Conservation (phyloP, 352 stramenopile species). For the Globisporangium emineosum region DNA sequence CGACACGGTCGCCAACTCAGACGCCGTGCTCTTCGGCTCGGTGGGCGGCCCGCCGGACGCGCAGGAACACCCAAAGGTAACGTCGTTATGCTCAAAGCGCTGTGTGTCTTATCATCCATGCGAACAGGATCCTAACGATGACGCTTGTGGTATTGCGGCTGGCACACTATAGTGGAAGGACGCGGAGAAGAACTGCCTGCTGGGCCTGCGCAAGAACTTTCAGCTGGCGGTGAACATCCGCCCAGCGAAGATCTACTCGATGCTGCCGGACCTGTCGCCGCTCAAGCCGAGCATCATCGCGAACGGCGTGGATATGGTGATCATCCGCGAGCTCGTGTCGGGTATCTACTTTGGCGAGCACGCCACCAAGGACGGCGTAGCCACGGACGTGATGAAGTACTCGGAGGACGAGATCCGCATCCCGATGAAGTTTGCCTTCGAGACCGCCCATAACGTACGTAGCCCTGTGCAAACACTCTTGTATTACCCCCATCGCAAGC, state of each 20-base stretch:
- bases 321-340: constrained; percentile 97
- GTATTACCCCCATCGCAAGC: too few species aligned
- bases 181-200: constrained; percentile 94
- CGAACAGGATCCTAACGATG: background rate
- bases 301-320: constrained; percentile 97
- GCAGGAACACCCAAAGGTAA: constrained; percentile 78
- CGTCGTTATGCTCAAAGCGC: background rate
- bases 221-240: constrained; percentile 98
- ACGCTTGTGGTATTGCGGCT: background rate
- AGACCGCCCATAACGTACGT: constrained; percentile 76
- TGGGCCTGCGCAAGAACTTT: constrained; percentile 98
- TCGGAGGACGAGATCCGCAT: constrained; percentile 89
- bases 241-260: constrained; percentile 97
- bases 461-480: background rate
- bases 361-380: constrained; percentile 61
- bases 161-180: constrained; percentile 64
- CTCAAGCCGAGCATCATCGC: constrained; percentile 97
- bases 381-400: constrained; percentile 98
- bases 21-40: constrained; percentile 95
- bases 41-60: constrained; percentile 95
- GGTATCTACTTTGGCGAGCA: constrained; percentile 98
- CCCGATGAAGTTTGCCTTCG: constrained; percentile 83
- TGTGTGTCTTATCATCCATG: background rate
- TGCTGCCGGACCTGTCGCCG: constrained; percentile 96
- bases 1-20: constrained; percentile 86